phyloP scores from a whole-genome alignment of 331 rosid genomes.

The Spiraea crenata region DNA sequence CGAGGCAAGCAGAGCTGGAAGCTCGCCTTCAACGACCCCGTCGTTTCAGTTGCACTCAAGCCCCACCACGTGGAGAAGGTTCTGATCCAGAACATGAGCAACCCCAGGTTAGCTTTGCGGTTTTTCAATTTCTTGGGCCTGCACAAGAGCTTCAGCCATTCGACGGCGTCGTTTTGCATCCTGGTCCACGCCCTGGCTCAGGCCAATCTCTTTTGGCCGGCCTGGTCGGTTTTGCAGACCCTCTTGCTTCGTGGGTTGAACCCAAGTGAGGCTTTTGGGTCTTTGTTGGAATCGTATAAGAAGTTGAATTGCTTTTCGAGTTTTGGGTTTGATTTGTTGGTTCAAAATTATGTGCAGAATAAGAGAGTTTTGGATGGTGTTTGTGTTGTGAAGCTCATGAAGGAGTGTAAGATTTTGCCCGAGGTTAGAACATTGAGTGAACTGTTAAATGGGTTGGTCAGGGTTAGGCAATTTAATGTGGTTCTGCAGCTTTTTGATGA shows the following conservation, averaged over 20 bases:
- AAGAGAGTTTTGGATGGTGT: constrained; percentile 54
- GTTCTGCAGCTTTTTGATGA: constrained; percentile 68
- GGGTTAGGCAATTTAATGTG: constrained; percentile 49
- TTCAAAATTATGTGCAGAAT: constrained; percentile 57
- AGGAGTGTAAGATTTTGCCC: constrained; percentile 50
- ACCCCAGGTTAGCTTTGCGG: constrained; percentile 75
- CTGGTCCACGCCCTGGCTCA: constrained; percentile 69
- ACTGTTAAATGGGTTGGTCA: constrained; percentile 65
- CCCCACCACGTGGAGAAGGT: constrained; percentile 68
- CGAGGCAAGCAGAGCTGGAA: constrained; percentile 82
- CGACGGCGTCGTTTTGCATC: constrained; percentile 67
- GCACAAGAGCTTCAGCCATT: constrained; percentile 67
- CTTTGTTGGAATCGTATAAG: constrained; percentile 38
- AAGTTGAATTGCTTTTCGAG: constrained; percentile 41
- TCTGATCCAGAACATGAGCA: constrained; percentile 48
- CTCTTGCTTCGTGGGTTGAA: constrained; percentile 59
- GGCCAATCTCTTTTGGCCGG: constrained; percentile 64
- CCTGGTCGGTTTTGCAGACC: constrained; percentile 76
- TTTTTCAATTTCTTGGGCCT: constrained; percentile 89
- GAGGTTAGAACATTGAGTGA: constrained; percentile 80
- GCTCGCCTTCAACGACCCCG: constrained; percentile 51
- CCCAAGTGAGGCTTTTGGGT: constrained; percentile 47
- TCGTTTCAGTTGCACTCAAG: constrained; percentile 46
- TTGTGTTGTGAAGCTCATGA: constrained; percentile 55
- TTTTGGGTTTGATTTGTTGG: constrained; percentile 74